These are phyloP conservation scores for Apiospora arundinis DNA, from an alignment of 2,329 filamentous ascomycete species.

Conservation along the genomic window DNA sequence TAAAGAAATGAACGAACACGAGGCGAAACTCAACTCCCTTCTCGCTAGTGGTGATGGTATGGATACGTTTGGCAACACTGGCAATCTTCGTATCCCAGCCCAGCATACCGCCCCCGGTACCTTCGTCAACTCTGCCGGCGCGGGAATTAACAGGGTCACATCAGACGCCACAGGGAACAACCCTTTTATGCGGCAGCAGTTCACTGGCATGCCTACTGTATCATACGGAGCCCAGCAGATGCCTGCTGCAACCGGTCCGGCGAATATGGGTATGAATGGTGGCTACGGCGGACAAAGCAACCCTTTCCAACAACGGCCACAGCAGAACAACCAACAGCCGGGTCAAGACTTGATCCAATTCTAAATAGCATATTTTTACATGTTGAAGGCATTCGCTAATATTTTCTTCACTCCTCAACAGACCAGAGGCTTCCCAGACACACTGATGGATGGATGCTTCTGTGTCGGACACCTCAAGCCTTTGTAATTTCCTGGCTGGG, in stretches of 20 bases:
- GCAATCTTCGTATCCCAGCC: slow-evolving; percentile 90
- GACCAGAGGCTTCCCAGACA: slow-evolving; percentile 4
- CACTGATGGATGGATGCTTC: neutral
- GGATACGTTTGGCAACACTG: slow-evolving; percentile 98
- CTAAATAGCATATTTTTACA: slow-evolving; percentile 41
- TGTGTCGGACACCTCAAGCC: neutral
- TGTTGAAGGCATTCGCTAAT: slow-evolving; percentile 16
- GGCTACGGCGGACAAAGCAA: slow-evolving; percentile 51
- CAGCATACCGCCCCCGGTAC: slow-evolving; percentile 96
- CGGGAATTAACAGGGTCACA: slow-evolving; percentile 74
- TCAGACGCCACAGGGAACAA: slow-evolving; percentile 81
- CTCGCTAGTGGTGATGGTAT: slow-evolving; percentile 88
- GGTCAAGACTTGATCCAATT: slow-evolving; percentile 69
- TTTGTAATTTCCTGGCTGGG: slow-evolving; percentile 9
- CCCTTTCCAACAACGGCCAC: slow-evolving; percentile 61
- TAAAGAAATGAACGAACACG: slow-evolving; percentile 66
- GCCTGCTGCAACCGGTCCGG: slow-evolving; percentile 63
- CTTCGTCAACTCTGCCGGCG: slow-evolving; percentile 93
- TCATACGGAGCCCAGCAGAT: slow-evolving; percentile 59
- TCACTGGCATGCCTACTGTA: slow-evolving; percentile 74
- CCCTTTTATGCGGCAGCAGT: slow-evolving; percentile 86
- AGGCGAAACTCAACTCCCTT: slow-evolving; percentile 83
- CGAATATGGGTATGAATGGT: slow-evolving; percentile 62
- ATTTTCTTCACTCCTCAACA: neutral
- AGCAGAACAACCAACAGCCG: slow-evolving; percentile 54